Evolutionary conservation across 345 rosid species (phyloP), one percentile per base, ranked within the genome.

Genomic region (Syzygium oleosum): DNA sequence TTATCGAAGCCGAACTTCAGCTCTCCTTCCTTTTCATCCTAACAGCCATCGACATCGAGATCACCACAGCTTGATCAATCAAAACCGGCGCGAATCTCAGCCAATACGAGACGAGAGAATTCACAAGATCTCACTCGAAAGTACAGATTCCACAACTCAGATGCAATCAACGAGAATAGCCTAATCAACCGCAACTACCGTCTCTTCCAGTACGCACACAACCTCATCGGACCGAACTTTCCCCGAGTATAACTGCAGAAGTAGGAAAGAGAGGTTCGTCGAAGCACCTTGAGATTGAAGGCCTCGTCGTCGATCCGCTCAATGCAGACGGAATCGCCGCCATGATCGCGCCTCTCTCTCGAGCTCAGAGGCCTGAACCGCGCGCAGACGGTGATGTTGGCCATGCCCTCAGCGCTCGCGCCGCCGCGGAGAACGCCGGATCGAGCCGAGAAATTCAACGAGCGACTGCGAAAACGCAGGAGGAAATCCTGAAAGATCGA

Each of bases 1-100:
- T 90, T 86, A 88, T 97, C 95, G 29, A 96, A 93, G 93, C 91
- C 90, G 87, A 96, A 95, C 78, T 89, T 89, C 80, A 90, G 84
- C 73, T 95, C 95, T 79, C 92, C 96, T 85, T 96, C 98, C 90
- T 95, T 95, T 84, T 92, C 99, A 88, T 96, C 94, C 95, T 96
- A 85, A 25, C 27, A 49, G 19, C 78, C 21, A 55, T 27, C 2
- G 6, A 22, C 78, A 2, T 27, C 4, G 8, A 56, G 52, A 25
- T 58, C 46, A 84, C 14, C 2, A 10, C 78, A 2, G 17, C 53
- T 22, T 2, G 63, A 43, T 38, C 34, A 46, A 63, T 51, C 55
- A 86, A 27, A 63, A 85, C 49, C 14, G 19, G 2, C 38, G 17
- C 46, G 2, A 68, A 68, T 43, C 79, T 3, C 51, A 16, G 87